Evolutionary conservation across 2,329 filamentous ascomycete genomes (phyloP), one percentile per base, ranked within the genome.

Genomic region (Diplodia seriata): DNA sequence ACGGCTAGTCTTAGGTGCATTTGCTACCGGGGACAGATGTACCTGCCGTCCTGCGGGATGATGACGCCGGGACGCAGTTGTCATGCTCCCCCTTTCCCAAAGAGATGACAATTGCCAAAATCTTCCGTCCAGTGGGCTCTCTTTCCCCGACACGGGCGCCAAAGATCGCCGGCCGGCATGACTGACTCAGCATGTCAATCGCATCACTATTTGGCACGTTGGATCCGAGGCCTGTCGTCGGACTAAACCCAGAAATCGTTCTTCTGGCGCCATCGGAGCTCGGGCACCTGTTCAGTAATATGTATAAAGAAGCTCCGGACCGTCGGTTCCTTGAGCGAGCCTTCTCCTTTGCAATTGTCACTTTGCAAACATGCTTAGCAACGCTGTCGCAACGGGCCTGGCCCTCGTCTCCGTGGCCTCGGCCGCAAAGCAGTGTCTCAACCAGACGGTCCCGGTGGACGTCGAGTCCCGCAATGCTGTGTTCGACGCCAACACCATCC

Each of bases 371-470:
- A 62, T 62, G 57, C 26, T 62, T 11, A 15, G 18, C 43, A 62
- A 50, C 50, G 40, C 57, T 29, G 15, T 43, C 26, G 49, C 61
- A 40, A 26, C 61, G 20, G 15, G 31, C 49, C 20, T 47, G 29
- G 65, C 65, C 15, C 55, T 67, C 23, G 26, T 20, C 65, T 40
- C 65, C n/a, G 15, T 67, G 33, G 65, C 31, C n/a, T 56, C 65
- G n/a, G 55, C 65, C 49, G 23, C 55, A 36, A 68, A 68, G 50
- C 59, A 51, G n/a, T 68, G 66, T 36, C 31, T 68, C 23, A 63
- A 56, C 50, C 66, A 68, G 26, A 68, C 56, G 8, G 57, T 68
- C n/a, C 50, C 66, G 26, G 66, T 68, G 15, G 59, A 59, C 26
- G 63, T 68, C 14, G 50, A 53, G n/a, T 20, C 66, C 8, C 66